Evolutionary conservation across 768 basidiomycete genomes (phyloP), one percentile per base, ranked within the genome.

Genomic region (Leccinum ochraceum): DNA sequence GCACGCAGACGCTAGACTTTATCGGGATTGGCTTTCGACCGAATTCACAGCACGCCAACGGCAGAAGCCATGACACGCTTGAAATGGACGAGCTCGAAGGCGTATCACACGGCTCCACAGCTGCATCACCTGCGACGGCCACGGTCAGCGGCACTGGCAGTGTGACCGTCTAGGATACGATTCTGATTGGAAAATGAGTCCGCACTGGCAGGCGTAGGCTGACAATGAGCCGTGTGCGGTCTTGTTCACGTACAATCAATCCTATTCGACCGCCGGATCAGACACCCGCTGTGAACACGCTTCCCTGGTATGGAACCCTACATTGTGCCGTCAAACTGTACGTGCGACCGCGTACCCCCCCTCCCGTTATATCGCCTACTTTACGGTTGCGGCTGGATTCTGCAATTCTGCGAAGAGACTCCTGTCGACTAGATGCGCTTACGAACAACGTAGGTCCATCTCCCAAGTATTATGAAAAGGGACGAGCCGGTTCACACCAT

Each of bases 21-120:
- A 65, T 68, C 34, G 24, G 56, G 59, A 46, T 13, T 1, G 11
- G 17, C 48, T 53, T 59, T 53, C 51, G 56, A 61, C 42, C 48
- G 6, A 22, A 46, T 20, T 49, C 69, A 69, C 67, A 69, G 67
- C 69, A 69, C 34, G 67, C 61, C 69, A 70, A 61, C 37, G 34
- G 42, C 11, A 55, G 61, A 63, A 59, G 54, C 58, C 28, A n/a
- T 20, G 26, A 48, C 53, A 24, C 36, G 52, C 51, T 39, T 20
- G 50, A 60, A 70, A 69, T 46, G 44, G 44, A 66, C 71, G 56
- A 49, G 24, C 56, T 65, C 37, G 24, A 20, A 5, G 8, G 54
- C 32, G 32, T 34, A 32, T 65, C 62, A 56, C 57, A 59, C 51
- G 66, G 61, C 50, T 50, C 60, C 60, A 71, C 69, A 69, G 69